These are phyloP conservation scores for Malus hybrid DNA, from an alignment of 331 rosid species.

Conservation along the genomic window DNA sequence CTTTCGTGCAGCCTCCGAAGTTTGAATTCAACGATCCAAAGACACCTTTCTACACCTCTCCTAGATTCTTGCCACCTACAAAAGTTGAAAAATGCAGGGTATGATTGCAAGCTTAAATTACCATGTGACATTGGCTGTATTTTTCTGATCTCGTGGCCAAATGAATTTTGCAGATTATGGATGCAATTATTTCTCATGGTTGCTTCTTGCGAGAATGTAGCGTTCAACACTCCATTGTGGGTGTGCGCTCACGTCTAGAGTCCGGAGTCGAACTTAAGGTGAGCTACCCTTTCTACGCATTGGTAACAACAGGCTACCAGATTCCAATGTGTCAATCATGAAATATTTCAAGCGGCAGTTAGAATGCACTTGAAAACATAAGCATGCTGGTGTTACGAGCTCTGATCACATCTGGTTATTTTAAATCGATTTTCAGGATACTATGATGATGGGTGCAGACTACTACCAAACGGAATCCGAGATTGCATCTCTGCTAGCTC, in stretches of 20 bases:
- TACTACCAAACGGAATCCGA: slow-evolving; percentile 94
- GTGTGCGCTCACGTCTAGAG: slow-evolving; percentile 92
- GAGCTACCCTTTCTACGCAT: slow-evolving; percentile 5
- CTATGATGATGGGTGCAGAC: slow-evolving; percentile 99
- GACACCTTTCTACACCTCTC: slow-evolving; percentile 97
- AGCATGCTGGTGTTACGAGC: background rate
- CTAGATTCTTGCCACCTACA: slow-evolving; percentile 91
- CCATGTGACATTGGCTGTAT: background rate
- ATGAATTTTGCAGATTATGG: slow-evolving; percentile 54
- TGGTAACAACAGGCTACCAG: background rate
- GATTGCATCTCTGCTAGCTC: slow-evolving; percentile 69
- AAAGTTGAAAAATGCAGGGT: slow-evolving; percentile 98
- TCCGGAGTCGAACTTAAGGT: slow-evolving; percentile 79
- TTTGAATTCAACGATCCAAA: slow-evolving; percentile 86
- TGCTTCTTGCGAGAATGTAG: slow-evolving; percentile 91
- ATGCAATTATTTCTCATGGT: slow-evolving; percentile 91
- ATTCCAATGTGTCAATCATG: background rate
- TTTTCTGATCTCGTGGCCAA: slow-evolving; percentile 10
- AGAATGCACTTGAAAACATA: background rate
- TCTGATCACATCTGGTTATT: background rate
- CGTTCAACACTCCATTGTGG: slow-evolving; percentile 80
- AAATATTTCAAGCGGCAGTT: background rate
- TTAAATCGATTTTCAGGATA: slow-evolving; percentile 51
- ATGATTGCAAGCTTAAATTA: slow-evolving; percentile 19
- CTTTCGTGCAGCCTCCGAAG: slow-evolving; percentile 59